Base-by-base conservation (phyloP, 2,329 filamentous ascomycete species). In the Thelonectria olida region DNA sequence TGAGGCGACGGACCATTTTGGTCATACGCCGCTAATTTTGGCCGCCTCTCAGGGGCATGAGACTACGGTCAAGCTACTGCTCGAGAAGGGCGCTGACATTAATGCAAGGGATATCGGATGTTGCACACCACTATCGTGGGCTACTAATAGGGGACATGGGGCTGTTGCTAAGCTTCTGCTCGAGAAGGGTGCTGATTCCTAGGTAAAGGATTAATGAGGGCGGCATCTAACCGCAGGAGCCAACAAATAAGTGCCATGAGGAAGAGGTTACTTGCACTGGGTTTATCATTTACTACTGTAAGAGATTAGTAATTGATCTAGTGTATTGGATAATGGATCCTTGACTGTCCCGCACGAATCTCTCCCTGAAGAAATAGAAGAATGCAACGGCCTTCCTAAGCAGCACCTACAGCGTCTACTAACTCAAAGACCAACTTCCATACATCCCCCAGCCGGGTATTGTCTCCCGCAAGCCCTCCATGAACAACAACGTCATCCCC, bases 381-480 rank as follows among this genome's bases (percentile, higher is more conserved):
- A n/a, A n/a, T n/a, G n/a, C n/a, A n/a, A n/a, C n/a, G n/a, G n/a
- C 25, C 25, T 27, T 27, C 25, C 9, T 5, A 27, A 27, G 25
- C n/a, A n/a, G n/a, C n/a, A n/a, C n/a, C n/a, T n/a, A 27, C 5
- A 27, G 9, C 5, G 25, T 27, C 31, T 34, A 20, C 25, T 51
- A 51, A 20, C n/a, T 53, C n/a, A 45, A 70, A 67, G 15, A 8
- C 42, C 57, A 81, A 58, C 19, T 36, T 54, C 61, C 64, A 66
- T 10, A 79, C 74, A 70, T 81, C 79, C 2, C 73, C 76, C 4
- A 80, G 65, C 12, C 79, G 66, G 12, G 69, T 68, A 42, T 80
- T 80, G 7, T 75, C 73, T 42, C 76, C 76, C 5, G 64, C 71
- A 13, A 81, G 65, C 1, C 80, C 80, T 10, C 79, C 80, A 54